Conservation (phyloP, 2,329 filamentous ascomycete species). For the Botrytis byssoidea region DNA sequence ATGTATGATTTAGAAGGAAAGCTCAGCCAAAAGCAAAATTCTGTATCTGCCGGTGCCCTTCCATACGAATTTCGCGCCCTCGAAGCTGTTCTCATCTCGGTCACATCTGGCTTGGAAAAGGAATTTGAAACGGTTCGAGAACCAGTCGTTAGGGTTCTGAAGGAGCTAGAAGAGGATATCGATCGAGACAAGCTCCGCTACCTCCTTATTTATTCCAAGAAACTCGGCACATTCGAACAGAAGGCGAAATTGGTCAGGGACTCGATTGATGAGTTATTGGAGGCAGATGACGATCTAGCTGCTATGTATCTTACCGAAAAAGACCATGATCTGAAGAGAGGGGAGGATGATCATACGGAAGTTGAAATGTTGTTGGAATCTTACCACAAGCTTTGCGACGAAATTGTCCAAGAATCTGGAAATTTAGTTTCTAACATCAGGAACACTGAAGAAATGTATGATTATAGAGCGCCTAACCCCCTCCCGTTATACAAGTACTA, state of each 20-base stretch:
- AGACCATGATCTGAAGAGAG: conserved; percentile 66
- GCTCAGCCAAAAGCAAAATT: conserved; percentile 72
- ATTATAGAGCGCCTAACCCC: conserved; percentile 21
- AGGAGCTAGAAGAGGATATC: conserved; percentile 93
- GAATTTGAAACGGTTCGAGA: conserved; percentile 94
- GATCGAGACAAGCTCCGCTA: conserved; percentile 90
- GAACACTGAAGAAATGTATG: conserved; percentile 97
- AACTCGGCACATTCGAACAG: conserved; percentile 94
- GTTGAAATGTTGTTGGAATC: conserved; percentile 96
- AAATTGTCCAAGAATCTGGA: conserved; percentile 92
- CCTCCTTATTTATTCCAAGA: conserved; percentile 90
- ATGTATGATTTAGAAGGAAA: conserved; percentile 97
- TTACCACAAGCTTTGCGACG: conserved; percentile 96
- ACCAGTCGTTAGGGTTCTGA: conserved; percentile 82
- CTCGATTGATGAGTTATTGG: conserved; percentile 89
- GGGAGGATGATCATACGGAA: conserved; percentile 88
- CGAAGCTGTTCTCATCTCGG: conserved; percentile 91
- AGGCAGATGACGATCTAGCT: conserved; percentile 92
- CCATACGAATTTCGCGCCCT: conserved; percentile 96
- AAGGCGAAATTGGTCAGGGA: conserved; percentile 92
- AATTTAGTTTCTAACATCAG: conserved; percentile 92
- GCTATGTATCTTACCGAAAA: conserved; percentile 97
- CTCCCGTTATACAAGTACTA: neutral
- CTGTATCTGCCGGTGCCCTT: conserved; percentile 60
- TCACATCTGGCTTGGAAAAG: conserved; percentile 85